Percentiles rank a stretch among this genome's conserved stretches.
phyloP scores from a whole-genome alignment of 2,329 filamentous ascomycete species.

The Trichoderma sp. region DNA sequence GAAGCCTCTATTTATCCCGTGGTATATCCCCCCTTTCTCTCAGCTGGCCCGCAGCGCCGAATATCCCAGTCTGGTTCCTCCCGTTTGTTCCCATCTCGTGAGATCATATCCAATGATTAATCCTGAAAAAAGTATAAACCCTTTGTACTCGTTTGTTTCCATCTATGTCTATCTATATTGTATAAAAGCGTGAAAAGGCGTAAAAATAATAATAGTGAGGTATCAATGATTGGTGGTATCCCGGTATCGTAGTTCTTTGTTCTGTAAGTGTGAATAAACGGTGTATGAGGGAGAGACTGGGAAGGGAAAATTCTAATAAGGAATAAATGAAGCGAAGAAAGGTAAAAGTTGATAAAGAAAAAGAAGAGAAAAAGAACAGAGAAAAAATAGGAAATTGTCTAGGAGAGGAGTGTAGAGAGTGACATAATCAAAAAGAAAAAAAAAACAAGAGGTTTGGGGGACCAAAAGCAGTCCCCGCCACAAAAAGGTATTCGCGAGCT shows the following conservation, averaged over 20 bases:
- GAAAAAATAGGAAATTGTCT: neutral
- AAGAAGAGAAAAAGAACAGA: neutral
- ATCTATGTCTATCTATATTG: conserved; percentile 27
- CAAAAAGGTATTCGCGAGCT: conserved; percentile 5
- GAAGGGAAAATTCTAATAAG: conserved; percentile 17
- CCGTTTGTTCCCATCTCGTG: conserved; percentile 16
- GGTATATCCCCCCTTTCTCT: conserved; percentile 23
- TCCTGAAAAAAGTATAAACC: conserved; percentile 2
- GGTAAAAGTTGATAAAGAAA: neutral
- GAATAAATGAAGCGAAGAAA: conserved; percentile 17
- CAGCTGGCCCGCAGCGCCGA: conserved; percentile 21
- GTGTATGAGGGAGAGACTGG: conserved; percentile 23
- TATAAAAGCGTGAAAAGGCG: conserved; percentile 26
- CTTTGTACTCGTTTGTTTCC: conserved; percentile 16
- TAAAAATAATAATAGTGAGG: conserved; percentile 18
- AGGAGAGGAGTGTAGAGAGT: conserved; percentile 22
- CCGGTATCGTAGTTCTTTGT: conserved; percentile 15
- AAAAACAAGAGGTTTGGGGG: neutral
- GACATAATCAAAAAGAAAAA: conserved; percentile 6
- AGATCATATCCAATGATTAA: conserved; percentile 23
- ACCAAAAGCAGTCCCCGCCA: neutral
- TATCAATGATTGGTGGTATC: conserved; percentile 26
- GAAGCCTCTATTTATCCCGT: conserved; percentile 23
- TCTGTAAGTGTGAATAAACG: conserved; percentile 16
- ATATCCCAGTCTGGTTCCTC: conserved; percentile 12